Evolutionary conservation across 495 filamentous ascomycete species (phyloP), one percentile per base, ranked within the genome.

Genomic region (Penicillium lividum): DNA sequence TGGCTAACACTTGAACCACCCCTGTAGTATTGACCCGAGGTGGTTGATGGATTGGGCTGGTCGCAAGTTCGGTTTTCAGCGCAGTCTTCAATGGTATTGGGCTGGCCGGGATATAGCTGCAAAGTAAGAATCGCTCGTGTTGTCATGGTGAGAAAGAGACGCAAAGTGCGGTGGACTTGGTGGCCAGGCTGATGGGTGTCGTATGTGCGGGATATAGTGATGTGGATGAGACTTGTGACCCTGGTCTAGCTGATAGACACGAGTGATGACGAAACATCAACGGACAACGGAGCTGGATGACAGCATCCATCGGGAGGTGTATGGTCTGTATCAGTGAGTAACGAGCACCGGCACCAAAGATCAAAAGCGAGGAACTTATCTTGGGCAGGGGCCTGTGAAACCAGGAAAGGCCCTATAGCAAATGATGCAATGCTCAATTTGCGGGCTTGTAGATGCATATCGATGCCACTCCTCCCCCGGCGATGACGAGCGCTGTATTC

Each of bases 281-380:
- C 36, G 36, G 11, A 13, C 5, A 40, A 15, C 36, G 36, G 36
- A 40, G 36, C 11, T 40, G 11, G 36, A n/a, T 40, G 11, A 46
- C 16, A 3, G 7, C 18, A 46, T 46, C 44, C 11, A 44, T 44
- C 7, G 4, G 27, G 44, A 46, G 16, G 44, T 27, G 10, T 46
- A 46, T 27, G 16, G 27, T 27, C 27, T 28, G 16, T 46, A 27
- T 46, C 10, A 46, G 44, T 46, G 44, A 27, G 44, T 46, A 46
- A 46, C 27, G 27, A 46, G 44, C 44, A 46, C 27, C 44, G 10
- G 44, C 44, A 46, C 44, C 44, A 27, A 46, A 46, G 44, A 46
- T 10, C 10, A 46, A 46, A 46, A 18, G 44, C 18, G 44, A 46
- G 44, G 18, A 46, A 46, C 44, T 46, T 27, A 46, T 46, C 44